Evolutionary conservation across 306 rosid species (phyloP).

Genomic region (Cucurbita moschata): DNA sequence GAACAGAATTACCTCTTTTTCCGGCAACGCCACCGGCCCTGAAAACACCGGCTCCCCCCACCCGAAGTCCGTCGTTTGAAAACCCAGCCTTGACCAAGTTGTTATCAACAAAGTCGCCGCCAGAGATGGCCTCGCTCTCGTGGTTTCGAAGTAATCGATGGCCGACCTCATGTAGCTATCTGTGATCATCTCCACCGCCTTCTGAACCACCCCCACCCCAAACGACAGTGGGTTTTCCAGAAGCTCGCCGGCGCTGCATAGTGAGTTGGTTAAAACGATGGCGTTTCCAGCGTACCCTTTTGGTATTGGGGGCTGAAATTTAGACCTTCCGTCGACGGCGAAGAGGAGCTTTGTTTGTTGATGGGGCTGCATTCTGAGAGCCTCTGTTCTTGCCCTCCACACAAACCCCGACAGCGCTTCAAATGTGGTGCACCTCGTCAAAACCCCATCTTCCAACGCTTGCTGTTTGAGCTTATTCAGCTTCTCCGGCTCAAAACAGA

Average conservation of each 20-base stretch:
- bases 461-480: slow-evolving; percentile 40
- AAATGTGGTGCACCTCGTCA: slow-evolving; percentile 42
- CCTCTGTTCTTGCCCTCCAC: slow-evolving; percentile 60
- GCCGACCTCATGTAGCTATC: slow-evolving; percentile 65
- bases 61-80: slow-evolving; percentile 59
- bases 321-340: slow-evolving; percentile 61
- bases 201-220: slow-evolving; percentile 31
- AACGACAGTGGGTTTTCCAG: slow-evolving; percentile 36
- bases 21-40: slow-evolving; percentile 63
- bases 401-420: slow-evolving; percentile 70
- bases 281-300: slow-evolving; percentile 64
- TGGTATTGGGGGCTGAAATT: slow-evolving; percentile 54
- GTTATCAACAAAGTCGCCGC: slow-evolving; percentile 57
- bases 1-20: slow-evolving; percentile 52
- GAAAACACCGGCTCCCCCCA: slow-evolving; percentile 72
- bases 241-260: slow-evolving; percentile 42
- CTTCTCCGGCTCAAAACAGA: slow-evolving; percentile 39
- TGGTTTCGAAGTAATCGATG: slow-evolving; percentile 61
- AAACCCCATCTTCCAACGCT: slow-evolving; percentile 39
- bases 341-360: slow-evolving; percentile 67
- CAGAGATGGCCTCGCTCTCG: slow-evolving; percentile 61
- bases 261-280: slow-evolving; percentile 44
- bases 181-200: slow-evolving; percentile 44
- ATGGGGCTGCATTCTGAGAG: slow-evolving; percentile 45
- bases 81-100: slow-evolving; percentile 59